Conservation (phyloP, 352 stramenopile genomes). For the Phytophthora tentaculata region DNA sequence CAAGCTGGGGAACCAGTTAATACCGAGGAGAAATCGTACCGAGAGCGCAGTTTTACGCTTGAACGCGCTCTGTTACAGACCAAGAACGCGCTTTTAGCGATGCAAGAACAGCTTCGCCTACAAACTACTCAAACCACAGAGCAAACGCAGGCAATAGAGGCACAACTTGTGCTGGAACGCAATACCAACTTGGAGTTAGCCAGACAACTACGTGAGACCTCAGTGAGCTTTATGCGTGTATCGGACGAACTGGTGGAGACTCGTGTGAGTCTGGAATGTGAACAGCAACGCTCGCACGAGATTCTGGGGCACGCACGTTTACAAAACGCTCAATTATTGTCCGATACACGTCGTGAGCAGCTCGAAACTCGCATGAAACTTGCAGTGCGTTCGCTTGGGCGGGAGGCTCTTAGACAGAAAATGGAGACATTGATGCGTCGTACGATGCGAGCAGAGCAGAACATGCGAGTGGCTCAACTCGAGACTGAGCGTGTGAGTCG, state of each 20-base stretch:
- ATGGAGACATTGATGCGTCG: conserved; percentile 61
- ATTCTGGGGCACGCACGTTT: conserved; percentile 52
- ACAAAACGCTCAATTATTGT: conserved; percentile 54
- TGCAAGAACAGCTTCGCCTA: conserved; percentile 38
- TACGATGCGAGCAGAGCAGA: conserved; percentile 58
- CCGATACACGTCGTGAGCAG: conserved; percentile 58
- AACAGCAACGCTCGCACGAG: conserved; percentile 36
- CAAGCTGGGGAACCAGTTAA: conserved; percentile 21
- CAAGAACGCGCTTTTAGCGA: conserved; percentile 44
- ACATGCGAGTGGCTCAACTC: conserved; percentile 57
- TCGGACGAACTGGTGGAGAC: conserved; percentile 59
- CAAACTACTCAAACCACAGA: conserved; percentile 39
- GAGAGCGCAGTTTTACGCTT: conserved; percentile 61
- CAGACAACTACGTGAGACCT: conserved; percentile 59
- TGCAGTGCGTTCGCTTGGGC: conserved; percentile 63
- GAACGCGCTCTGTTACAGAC: conserved; percentile 53
- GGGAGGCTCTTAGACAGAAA: conserved; percentile 70
- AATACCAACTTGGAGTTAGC: conserved; percentile 52
- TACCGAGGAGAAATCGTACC: conserved; percentile 47
- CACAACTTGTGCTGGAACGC: conserved; percentile 61
- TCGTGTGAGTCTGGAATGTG: conserved; percentile 55
- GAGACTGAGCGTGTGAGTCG: conserved; percentile 40
- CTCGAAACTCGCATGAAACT: conserved; percentile 62
- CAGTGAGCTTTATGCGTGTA: conserved; percentile 44
- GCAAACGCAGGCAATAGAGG: conserved; percentile 49